Evolutionary conservation across 768 basidiomycete genomes (phyloP).

Genomic region (Podaxis carcinomalis): DNA sequence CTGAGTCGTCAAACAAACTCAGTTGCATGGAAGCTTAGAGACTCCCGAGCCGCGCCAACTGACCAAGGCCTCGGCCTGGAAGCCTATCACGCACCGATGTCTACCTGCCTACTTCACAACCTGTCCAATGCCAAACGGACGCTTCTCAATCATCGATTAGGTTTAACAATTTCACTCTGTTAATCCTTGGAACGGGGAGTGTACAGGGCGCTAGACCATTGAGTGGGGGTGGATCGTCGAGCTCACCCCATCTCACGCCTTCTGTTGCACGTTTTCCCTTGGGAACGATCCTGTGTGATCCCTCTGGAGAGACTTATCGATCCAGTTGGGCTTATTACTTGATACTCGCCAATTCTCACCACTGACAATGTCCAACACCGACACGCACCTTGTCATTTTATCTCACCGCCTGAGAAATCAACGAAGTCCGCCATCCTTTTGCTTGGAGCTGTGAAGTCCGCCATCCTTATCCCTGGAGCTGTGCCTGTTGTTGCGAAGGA

Average conservation of each 20-base stretch:
- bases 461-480: neutral
- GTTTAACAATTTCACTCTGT: neutral
- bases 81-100: neutral
- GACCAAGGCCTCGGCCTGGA: neutral
- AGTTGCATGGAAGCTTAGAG: neutral
- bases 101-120: slow-evolving; percentile 3
- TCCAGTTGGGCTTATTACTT: neutral
- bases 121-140: neutral
- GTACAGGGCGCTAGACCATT: too few species aligned
- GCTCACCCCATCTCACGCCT: neutral
- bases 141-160: neutral
- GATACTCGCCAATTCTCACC: neutral
- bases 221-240: neutral
- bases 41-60: neutral
- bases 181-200: too few species aligned
- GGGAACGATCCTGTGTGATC: neutral
- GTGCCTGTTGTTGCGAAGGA: neutral
- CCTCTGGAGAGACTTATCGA: neutral
- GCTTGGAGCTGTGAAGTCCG: neutral
- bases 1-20: neutral
- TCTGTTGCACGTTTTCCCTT: neutral
- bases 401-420: neutral
- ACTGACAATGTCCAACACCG: neutral
- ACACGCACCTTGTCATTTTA: slow-evolving; percentile 2
- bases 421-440: neutral